Base-by-base conservation (phyloP, 2,329 filamentous ascomycete species). In the Pestalotiopsis fici region DNA sequence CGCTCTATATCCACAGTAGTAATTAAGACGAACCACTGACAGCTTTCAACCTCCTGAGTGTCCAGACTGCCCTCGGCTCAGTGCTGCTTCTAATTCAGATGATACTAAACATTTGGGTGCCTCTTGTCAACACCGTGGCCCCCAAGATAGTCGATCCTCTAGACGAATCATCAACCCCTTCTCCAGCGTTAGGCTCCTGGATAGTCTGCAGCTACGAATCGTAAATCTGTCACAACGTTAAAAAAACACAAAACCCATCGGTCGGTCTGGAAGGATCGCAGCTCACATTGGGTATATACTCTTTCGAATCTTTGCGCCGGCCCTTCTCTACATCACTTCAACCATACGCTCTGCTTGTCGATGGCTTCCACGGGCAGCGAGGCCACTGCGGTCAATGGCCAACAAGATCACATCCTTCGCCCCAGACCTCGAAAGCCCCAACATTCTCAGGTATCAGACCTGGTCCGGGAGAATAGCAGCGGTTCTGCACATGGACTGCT, bases 391-490 rank as follows among this genome's bases (percentile, higher is more conserved):
- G 56, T 35, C 28, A 65, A 78, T 56, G 73, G 74, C 59, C 66
- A 79, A 65, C 75, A 78, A 69, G 84, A 85, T 64, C 77, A 83
- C 68, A 78, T 86, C 65, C 73, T 86, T 65, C 83, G 85, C 5
- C 83, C 86, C 18, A 81, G 86, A 11, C 82, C 84, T 27, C 82
- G 83, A 69, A 87, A 86, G 70, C 81, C 83, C 0, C 77, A 83
- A 69, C 84, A 86, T 66, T 76, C 82, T 2, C 84, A 85, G 71
- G 75, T 85, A n/a, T 78, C 80, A 3, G 80, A 81, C 64, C 75
- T 83, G 69, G 76, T 81, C n/a, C 81, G 81, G 6, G 79, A 82
- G 63, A 75, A 81, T 57, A 82, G 81, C 69, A 79, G 78, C 59
- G 75, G 74, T 12, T 81, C 81, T 11, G 72, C 75, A 66, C 78